Evolutionary conservation across 441 rosid species (phyloP), one percentile per base, ranked within the genome.

Genomic region (Euphorbia corollata): DNA sequence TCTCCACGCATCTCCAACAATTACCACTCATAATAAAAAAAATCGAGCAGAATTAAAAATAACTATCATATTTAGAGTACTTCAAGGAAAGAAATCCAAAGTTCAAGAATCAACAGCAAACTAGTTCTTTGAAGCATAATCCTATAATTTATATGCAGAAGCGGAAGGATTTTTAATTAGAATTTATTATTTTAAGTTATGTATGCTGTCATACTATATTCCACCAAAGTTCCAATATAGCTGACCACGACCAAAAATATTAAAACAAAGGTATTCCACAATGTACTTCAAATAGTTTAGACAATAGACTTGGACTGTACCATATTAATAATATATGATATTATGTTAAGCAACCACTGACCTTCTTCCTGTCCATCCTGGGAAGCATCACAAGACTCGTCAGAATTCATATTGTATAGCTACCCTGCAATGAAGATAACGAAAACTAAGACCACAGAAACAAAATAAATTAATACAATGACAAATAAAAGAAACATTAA

Each of bases 331-430:
- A 36, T 36, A 36, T 36, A 36, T 36, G 5, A 2, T 36, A 36
- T 36, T 7, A 36, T 36, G 0, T 16, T 50, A 27, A 30, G 57
- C 41, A 64, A 24, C 39, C 1, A 34, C 48, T 9, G 27, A 83
- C 84, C 84, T 56, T 83, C 84, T 65, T 77, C 80, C 38, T 57
- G 71, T 16, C 77, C 80, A 71, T 83, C 84, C 54, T 73, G 73
- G 16, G 83, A 83, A 61, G 73, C 74, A 64, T 75, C 71, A 32
- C 73, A 79, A 0, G 84, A 77, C 20, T 67, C 73, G 13, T 62
- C 63, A 51, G 61, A 43, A 68, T 69, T 68, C 79, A 77, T 80
- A 59, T 47, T 53, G 20, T 43, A 57, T 27, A 7, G 18, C 27
- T 13, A 3, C 19, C 61, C 18, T 24, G 36, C 34, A 56, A 6